Percentiles rank a stretch among this genome's conserved stretches.
phyloP scores from a whole-genome alignment of 306 rosid genomes.

The Vigna angularis region DNA sequence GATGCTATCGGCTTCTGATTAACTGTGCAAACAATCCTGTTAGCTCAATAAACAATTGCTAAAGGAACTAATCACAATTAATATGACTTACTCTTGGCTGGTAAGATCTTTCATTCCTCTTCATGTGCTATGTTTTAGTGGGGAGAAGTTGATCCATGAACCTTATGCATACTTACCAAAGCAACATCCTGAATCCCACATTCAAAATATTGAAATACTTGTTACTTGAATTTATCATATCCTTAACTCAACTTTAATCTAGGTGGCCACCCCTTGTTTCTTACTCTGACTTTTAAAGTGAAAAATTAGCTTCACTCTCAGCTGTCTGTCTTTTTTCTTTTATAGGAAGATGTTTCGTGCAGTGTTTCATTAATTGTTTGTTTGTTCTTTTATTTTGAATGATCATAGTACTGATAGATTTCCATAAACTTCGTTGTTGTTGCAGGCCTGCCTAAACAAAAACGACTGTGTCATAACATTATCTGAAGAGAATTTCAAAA shows the following conservation, averaged over 20 bases:
- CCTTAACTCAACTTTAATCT: background rate
- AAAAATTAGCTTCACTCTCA: background rate
- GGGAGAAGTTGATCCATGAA: background rate
- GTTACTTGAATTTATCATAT: background rate
- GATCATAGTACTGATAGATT: background rate
- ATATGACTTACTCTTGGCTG: background rate
- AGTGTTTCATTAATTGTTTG: background rate
- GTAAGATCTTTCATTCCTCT: background rate
- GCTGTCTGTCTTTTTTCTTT: background rate
- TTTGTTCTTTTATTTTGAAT: background rate
- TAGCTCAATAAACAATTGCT: slow-evolving; percentile 13
- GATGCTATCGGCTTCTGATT: background rate
- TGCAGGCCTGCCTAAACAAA: slow-evolving; percentile 77
- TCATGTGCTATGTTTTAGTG: background rate
- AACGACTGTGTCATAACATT: slow-evolving; percentile 64
- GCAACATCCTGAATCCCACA: background rate
- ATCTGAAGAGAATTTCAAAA: slow-evolving; percentile 62
- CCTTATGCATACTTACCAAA: background rate
- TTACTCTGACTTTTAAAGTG: background rate
- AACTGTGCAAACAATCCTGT: background rate
- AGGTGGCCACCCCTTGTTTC: background rate
- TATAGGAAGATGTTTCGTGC: background rate
- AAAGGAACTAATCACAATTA: background rate
- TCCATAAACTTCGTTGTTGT: slow-evolving; percentile 29
- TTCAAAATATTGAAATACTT: background rate